phyloP scores from a whole-genome alignment of 2,329 filamentous ascomycete genomes.

The Exophiala spinifera region DNA sequence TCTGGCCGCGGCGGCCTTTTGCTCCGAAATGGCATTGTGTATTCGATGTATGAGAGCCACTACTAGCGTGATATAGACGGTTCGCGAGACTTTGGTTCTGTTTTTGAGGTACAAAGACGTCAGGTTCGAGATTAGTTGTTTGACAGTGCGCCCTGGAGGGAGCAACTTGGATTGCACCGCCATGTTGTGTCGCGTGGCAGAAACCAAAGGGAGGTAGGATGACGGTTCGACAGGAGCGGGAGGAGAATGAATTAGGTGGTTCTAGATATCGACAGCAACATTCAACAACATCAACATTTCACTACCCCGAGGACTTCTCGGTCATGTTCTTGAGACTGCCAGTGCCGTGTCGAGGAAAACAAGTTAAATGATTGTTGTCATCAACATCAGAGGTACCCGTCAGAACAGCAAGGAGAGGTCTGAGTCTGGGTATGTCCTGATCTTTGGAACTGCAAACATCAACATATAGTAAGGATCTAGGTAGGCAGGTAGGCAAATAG shows the following conservation, averaged over 20 bases:
- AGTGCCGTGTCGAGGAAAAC: no score
- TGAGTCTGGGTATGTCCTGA: no score
- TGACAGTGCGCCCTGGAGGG: constrained; percentile 59
- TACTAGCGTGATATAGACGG: constrained; percentile 78
- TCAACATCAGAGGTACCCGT: no score
- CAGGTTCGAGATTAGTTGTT: constrained; percentile 63
- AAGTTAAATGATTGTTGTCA: no score
- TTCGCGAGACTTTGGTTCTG: constrained; percentile 77
- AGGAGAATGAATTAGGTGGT: not conserved
- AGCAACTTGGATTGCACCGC: constrained; percentile 71
- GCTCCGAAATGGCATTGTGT: constrained; percentile 85
- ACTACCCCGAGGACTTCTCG: not conserved
- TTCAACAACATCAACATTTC: not conserved
- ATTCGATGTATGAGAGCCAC: constrained; percentile 80
- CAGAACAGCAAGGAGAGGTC: no score
- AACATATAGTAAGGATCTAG: no score
- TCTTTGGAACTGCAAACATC: no score
- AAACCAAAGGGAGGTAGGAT: no score
- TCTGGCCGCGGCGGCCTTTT: constrained; percentile 71
- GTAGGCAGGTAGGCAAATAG: no score
- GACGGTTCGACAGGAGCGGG: not conserved
- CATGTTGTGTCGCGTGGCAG: constrained; percentile 48
- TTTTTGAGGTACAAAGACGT: constrained; percentile 72
- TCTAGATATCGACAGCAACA: no score
- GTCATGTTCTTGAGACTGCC: not conserved